Evolutionary conservation across 176 grass and related monocot genomes (phyloP), one percentile per base, ranked within the genome.

Genomic region (Oryza brachyantha): DNA sequence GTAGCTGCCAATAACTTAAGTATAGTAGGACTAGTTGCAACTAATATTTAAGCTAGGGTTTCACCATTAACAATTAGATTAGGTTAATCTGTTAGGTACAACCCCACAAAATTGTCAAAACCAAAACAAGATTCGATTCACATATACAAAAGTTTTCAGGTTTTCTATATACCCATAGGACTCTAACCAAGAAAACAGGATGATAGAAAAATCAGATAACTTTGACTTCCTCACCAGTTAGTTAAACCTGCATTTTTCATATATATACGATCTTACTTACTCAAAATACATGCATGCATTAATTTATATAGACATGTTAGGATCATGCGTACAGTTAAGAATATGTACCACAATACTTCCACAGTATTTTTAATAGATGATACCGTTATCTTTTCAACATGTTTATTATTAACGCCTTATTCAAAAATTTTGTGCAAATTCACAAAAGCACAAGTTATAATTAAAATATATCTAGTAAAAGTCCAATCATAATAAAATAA

Each of bases 81-180:
- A 72, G 36, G 60, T 83, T 64, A 17, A 36, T 72, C 7, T 68
- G 75, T 66, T 74, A 79, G 75, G 75, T 62, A 22, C 39, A 41
- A 10, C 1, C 21, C 61, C 74, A 88, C 61, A 25, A 16, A 11
- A 39, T 61, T 62, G 74, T 38, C 60, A 74, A 83, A 83, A 60
- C 38, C 17, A 39, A 72, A 79, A 50, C 46, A 40, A 74, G 74
- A 83, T 83, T 79, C 80, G 32, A n/a, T 83, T 78, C 79, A 32
- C 4, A 32, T 32, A 83, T 57, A 80, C 82, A 77, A 62, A 77
- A 62, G 64, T 37, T n/a, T 8, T 16, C 37, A 5, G 19, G 21
- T 8, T 83, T 65, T 64, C 3, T 16, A 71, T 46, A 57, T 10
- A 22, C 52, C 52, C 52, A 55, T 10, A 57, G 52, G 21, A 24